phyloP scores from a whole-genome alignment of 306 rosid species.

The Rosa multiflora region DNA sequence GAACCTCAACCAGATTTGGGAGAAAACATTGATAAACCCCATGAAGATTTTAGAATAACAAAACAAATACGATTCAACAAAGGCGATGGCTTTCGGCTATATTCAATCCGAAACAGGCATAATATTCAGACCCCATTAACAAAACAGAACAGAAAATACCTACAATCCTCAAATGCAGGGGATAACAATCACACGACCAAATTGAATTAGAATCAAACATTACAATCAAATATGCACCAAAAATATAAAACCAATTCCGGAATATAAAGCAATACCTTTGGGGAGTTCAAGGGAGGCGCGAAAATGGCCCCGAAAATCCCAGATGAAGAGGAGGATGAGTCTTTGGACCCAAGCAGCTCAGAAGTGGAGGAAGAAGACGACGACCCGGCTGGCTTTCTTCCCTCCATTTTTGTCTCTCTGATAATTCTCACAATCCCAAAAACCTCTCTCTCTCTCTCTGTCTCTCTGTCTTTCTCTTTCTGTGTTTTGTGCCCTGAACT shows the following conservation, averaged over 20 bases:
- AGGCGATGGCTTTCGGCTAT: neutral
- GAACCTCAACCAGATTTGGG: neutral
- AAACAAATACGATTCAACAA: neutral
- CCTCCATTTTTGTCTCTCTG: constrained; percentile 52
- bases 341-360: constrained; percentile 66
- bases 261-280: constrained; percentile 36
- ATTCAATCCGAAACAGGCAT: neutral
- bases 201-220: constrained; percentile 14
- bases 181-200: neutral
- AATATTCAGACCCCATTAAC: constrained; percentile 1
- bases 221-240: constrained; percentile 4
- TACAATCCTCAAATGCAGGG: neutral
- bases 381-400: constrained; percentile 44
- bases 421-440: neutral
- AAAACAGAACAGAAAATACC: neutral
- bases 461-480: no score
- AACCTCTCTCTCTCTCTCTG: neutral
- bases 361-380: constrained; percentile 62
- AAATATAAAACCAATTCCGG: neutral
- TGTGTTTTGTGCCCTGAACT: constrained; percentile 1
- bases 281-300: constrained; percentile 40
- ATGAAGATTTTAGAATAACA: neutral
- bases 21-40: neutral
- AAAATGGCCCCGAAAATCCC: constrained; percentile 64
- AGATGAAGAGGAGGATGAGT: constrained; percentile 47